Percentiles rank a stretch among this genome's conserved stretches.
Evolutionary conservation across 1,284 basidiomycete species (phyloP).

Genomic region (Ganoderma sp.): DNA sequence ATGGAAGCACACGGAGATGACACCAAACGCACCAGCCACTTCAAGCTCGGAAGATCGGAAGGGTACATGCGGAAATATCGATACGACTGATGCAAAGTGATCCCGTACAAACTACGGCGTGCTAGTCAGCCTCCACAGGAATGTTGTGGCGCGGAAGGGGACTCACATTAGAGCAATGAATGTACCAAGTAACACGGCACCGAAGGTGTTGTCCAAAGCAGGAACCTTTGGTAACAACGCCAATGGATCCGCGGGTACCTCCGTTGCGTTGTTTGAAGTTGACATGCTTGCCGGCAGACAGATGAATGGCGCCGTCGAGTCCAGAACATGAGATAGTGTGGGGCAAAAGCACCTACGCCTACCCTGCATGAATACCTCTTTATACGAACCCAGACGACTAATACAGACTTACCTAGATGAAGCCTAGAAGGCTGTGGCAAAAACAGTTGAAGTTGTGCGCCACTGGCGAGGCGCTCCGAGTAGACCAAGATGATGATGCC

Average conservation of each 20-base stretch:
- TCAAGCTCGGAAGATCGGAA: not conserved
- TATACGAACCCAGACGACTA: not conserved
- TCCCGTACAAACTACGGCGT: not conserved
- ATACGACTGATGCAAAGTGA: not conserved
- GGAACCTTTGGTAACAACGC: not conserved
- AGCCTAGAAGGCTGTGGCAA: not conserved
- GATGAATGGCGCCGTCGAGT: not conserved
- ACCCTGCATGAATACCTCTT: not conserved
- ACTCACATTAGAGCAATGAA: conserved; percentile 14
- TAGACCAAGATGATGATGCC: not conserved
- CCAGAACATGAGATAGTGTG: not conserved
- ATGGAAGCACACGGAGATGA: not conserved
- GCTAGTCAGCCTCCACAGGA: no score
- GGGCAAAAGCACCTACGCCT: not conserved
- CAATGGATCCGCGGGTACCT: not conserved
- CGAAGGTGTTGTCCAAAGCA: conserved; percentile 9
- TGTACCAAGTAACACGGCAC: conserved; percentile 10
- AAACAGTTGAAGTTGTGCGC: not conserved
- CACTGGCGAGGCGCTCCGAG: not conserved
- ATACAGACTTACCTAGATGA: not conserved
- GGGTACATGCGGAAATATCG: not conserved
- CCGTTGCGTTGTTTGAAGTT: not conserved
- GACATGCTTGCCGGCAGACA: not conserved
- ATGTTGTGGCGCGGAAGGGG: not conserved
- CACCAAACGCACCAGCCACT: not conserved